Percentiles rank a stretch among this genome's conserved stretches.
These are phyloP conservation scores for Microbotryum intermedium DNA, from an alignment of 1,284 basidiomycete genomes.

Conservation along the genomic window DNA sequence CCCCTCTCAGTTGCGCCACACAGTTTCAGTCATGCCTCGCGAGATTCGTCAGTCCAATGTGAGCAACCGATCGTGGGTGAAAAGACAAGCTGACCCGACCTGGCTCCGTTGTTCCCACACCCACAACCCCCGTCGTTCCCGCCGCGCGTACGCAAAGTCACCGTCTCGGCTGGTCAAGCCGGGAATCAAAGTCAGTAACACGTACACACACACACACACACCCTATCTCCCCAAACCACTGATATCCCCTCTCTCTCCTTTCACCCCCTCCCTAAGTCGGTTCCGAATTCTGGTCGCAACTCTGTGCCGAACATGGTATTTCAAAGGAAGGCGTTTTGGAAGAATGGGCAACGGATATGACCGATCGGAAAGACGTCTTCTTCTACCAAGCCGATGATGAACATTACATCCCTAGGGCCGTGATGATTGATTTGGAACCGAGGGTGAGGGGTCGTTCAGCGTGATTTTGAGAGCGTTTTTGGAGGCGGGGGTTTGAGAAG, in stretches of 20 bases:
- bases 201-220: too few relatives aligned
- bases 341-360: slow-evolving; percentile 76
- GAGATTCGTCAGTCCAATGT: slow-evolving; percentile 14
- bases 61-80: too few relatives aligned
- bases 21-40: slow-evolving; percentile 17
- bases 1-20: not conserved
- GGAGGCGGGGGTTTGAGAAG: too few relatives aligned
- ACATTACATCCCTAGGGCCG: slow-evolving; percentile 95
- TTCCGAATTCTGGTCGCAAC: slow-evolving; percentile 86
- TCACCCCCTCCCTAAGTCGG: slow-evolving; percentile 52
- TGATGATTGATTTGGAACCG: slow-evolving; percentile 95
- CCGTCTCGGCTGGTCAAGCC: slow-evolving; percentile 85
- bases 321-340: slow-evolving; percentile 85
- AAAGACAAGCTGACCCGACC: too few relatives aligned
- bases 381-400: slow-evolving; percentile 99
- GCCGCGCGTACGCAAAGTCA: slow-evolving; percentile 42
- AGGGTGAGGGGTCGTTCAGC: too few relatives aligned
- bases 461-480: not conserved
- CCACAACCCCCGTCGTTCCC: too few relatives aligned
- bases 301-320: slow-evolving; percentile 94
- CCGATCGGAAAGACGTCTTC: slow-evolving; percentile 95
- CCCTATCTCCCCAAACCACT: too few relatives aligned
- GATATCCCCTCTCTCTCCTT: slow-evolving; percentile 33
- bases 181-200: slow-evolving; percentile 77
- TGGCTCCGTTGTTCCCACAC: too few relatives aligned